phyloP scores from a whole-genome alignment of 768 basidiomycete species.

The Clitopilus passeckerianus region DNA sequence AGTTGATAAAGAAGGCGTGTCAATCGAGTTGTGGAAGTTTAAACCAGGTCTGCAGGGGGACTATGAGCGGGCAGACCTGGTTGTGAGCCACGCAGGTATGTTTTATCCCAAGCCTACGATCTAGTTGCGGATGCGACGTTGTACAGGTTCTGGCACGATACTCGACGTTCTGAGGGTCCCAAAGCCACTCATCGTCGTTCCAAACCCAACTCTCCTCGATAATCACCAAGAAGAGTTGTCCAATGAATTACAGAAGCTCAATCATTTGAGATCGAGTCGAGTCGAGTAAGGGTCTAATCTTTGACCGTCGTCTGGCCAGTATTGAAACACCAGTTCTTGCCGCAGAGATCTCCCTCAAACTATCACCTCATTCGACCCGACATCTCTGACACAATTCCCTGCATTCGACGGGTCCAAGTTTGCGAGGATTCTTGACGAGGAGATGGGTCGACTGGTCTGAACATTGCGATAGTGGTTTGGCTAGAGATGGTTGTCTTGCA shows the following conservation, averaged over 20 bases:
- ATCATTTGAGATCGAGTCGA: conserved; percentile 53
- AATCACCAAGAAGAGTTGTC: conserved; percentile 94
- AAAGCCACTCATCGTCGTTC: conserved; percentile 81
- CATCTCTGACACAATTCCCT: conserved; percentile 54
- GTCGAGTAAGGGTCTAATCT: conserved; percentile 44
- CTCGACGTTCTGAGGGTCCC: conserved; percentile 75
- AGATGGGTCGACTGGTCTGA: conserved; percentile 59
- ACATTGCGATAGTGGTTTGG: no score
- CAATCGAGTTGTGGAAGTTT: conserved; percentile 68
- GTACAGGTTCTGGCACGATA: conserved; percentile 88
- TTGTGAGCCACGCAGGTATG: conserved; percentile 92
- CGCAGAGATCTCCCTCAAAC: conserved; percentile 53
- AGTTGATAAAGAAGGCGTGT: conserved; percentile 34
- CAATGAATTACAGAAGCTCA: conserved; percentile 49
- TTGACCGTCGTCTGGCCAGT: neutral
- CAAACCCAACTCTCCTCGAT: conserved; percentile 84
- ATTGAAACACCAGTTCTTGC: neutral
- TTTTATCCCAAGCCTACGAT: neutral
- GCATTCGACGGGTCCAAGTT: conserved; percentile 66
- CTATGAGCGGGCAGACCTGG: conserved; percentile 62
- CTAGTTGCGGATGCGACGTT: conserved; percentile 2
- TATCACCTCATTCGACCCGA: conserved; percentile 44
- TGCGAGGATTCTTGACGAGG: conserved; percentile 63
- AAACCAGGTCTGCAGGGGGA: conserved; percentile 66
- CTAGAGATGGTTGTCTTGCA: neutral